Percentiles rank a stretch among this genome's conserved stretches.
These are phyloP conservation scores for Mitragyna speciosa DNA, from an alignment of 257 asterid species.

Conservation along the genomic window DNA sequence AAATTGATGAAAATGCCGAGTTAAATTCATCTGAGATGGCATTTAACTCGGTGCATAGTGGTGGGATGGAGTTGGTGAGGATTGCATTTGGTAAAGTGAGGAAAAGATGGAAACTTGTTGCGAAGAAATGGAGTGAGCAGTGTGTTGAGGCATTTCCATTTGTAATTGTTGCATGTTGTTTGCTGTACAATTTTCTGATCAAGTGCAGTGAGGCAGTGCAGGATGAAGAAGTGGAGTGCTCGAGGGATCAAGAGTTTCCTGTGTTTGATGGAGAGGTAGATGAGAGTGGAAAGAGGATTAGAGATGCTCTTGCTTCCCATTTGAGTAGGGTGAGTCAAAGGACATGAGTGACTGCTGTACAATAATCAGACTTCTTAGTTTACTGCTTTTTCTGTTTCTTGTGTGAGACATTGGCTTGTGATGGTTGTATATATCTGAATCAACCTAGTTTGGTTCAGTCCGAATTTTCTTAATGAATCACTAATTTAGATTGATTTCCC, in stretches of 20 bases:
- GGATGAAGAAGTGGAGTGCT: conserved; percentile 44
- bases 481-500: not conserved
- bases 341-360: conserved; percentile 20
- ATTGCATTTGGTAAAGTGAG: conserved; percentile 58
- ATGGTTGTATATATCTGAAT: not conserved
- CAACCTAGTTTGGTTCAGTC: not conserved
- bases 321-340: conserved; percentile 63
- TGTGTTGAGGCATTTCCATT: conserved; percentile 80
- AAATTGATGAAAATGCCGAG: conserved; percentile 22
- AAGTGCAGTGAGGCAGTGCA: conserved; percentile 72
- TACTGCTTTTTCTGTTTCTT: no score
- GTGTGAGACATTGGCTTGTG: not conserved
- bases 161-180: conserved; percentile 69
- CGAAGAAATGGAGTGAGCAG: conserved; percentile 64
- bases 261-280: conserved; percentile 53
- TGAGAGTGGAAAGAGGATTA: conserved; percentile 58
- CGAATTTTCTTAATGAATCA: no score
- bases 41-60: conserved; percentile 55
- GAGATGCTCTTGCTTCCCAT: conserved; percentile 77
- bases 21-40: conserved; percentile 43
- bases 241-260: conserved; percentile 36
- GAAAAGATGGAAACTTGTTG: conserved; percentile 77
- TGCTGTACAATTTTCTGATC: conserved; percentile 89
- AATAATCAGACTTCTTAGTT: not conserved
- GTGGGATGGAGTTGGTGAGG: conserved; percentile 62